These are phyloP conservation scores for Rutstroemia sp. DNA, from an alignment of 2,329 filamentous ascomycete species.

Conservation along the genomic window DNA sequence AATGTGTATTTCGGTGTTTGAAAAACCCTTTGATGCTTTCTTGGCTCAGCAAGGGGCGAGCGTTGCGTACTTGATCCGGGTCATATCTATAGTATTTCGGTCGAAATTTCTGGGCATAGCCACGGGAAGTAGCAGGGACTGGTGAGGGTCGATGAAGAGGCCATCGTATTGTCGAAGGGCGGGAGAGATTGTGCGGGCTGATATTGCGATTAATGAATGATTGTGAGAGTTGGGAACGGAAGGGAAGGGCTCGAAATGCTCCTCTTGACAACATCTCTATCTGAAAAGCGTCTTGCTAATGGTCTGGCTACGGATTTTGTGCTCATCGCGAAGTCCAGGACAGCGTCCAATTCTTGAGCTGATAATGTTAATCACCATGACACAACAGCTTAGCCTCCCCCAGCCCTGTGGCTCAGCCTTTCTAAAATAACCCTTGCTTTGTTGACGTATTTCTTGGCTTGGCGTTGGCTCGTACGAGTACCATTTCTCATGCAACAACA, in stretches of 20 bases:
- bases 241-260: too few species aligned
- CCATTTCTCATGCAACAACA: neutral
- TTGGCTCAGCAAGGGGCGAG: constrained; percentile 34
- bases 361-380: too few species aligned
- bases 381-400: too few species aligned
- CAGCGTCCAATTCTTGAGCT: too few species aligned
- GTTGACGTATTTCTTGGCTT: neutral
- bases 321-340: too few species aligned
- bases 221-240: too few species aligned
- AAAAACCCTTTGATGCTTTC: constrained; percentile 29
- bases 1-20: constrained; percentile 26
- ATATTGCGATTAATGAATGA: too few species aligned
- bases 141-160: neutral
- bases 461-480: too few species aligned
- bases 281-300: too few species aligned
- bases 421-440: neutral
- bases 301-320: too few species aligned
- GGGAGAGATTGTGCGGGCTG: neutral
- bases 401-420: neutral
- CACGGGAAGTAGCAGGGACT: constrained; percentile 2
- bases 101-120: neutral
- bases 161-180: neutral
- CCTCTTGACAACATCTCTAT: too few species aligned
- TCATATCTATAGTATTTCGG: constrained; percentile 15
- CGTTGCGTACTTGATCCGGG: constrained; percentile 15